Evolutionary conservation across 257 asterid genomes (phyloP).

Genomic region (Eustoma russellianum): DNA sequence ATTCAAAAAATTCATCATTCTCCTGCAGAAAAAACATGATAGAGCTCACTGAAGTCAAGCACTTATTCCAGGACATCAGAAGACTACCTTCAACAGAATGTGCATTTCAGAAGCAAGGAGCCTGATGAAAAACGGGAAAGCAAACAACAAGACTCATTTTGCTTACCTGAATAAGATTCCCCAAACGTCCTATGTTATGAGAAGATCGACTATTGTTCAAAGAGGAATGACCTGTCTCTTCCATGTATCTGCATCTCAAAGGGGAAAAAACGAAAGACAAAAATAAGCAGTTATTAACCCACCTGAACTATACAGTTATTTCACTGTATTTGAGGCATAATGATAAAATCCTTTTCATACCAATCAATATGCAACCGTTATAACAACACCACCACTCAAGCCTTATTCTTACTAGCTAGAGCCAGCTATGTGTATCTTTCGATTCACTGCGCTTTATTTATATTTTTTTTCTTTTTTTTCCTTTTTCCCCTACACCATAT

Average conservation of each 20-base stretch:
- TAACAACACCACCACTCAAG: too few species aligned
- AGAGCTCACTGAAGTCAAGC: conserved; percentile 8
- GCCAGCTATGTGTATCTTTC: too few species aligned
- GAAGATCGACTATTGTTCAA: conserved; percentile 67
- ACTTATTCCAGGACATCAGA: neutral
- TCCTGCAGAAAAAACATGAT: conserved; percentile 52
- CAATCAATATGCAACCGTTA: too few species aligned
- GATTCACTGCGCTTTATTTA: too few species aligned
- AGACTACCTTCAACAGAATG: neutral
- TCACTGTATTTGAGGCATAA: too few species aligned
- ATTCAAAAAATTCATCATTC: conserved; percentile 80
- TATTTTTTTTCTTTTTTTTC: too few species aligned
- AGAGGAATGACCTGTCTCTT: conserved; percentile 58
- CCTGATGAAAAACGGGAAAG: conserved; percentile 1
- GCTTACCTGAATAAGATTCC: conserved; percentile 79
- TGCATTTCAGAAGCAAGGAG: neutral
- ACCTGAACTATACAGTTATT: too few species aligned
- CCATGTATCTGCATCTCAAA: conserved; percentile 52
- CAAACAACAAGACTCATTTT: neutral
- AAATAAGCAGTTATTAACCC: too few species aligned
- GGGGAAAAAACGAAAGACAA: too few species aligned
- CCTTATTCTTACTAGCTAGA: too few species aligned
- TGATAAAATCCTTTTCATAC: too few species aligned
- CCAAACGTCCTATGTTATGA: conserved; percentile 84
- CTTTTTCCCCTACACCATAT: too few species aligned